These are phyloP conservation scores for Misopates orontium DNA, from an alignment of 257 asterid genomes.

Conservation along the genomic window DNA sequence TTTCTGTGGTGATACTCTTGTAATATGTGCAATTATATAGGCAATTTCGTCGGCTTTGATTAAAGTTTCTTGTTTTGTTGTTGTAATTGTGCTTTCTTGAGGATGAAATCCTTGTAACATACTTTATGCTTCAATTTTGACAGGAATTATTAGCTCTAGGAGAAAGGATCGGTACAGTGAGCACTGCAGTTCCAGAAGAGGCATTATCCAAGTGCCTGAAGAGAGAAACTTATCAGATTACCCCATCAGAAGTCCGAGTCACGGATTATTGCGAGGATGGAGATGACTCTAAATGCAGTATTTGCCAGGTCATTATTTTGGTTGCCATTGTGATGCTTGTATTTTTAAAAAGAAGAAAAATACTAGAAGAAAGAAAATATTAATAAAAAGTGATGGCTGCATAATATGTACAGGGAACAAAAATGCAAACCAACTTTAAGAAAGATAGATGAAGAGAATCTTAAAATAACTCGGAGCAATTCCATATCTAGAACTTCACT, in stretches of 20 bases:
- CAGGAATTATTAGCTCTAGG: slow-evolving; percentile 93
- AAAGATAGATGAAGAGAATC: neutral
- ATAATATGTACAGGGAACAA: no score
- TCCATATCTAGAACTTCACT: no score
- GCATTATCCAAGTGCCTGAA: slow-evolving; percentile 63
- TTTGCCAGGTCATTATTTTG: slow-evolving; percentile 69
- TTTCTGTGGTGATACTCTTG: neutral
- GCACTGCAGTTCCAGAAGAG: slow-evolving; percentile 85
- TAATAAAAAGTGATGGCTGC: neutral
- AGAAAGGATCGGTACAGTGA: slow-evolving; percentile 91
- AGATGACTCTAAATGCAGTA: slow-evolving; percentile 68
- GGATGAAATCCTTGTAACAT: neutral
- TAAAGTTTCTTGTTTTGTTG: neutral
- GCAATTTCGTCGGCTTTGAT: neutral
- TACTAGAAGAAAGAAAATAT: neutral
- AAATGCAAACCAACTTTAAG: neutral
- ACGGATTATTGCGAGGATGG: slow-evolving; percentile 41
- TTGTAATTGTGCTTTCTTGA: neutral
- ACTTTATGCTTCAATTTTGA: slow-evolving; percentile 12
- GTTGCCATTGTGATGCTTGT: neutral
- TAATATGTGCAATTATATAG: neutral
- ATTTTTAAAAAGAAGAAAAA: neutral
- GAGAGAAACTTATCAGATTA: slow-evolving; percentile 44
- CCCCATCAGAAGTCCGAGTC: slow-evolving; percentile 30
- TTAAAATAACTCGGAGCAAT: neutral